Evolutionary conservation across 306 rosid species (phyloP).

Genomic region (Vigna mungo): DNA sequence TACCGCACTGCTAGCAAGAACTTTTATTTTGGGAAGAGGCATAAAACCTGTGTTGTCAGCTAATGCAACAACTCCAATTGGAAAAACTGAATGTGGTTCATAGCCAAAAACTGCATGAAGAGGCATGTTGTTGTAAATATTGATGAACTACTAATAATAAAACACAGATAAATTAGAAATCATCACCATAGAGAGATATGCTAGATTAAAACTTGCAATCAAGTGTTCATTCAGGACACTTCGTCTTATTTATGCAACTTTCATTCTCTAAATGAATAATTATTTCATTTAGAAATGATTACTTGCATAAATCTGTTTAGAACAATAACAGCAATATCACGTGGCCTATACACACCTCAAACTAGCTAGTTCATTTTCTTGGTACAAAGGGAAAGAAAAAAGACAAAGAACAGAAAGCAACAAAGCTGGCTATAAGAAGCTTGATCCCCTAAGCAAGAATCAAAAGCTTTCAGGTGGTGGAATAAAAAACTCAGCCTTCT

Average conservation of each 20-base stretch:
- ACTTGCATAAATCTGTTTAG: background rate
- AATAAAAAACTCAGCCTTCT: too few relatives aligned
- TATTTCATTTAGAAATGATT: conserved; percentile 1
- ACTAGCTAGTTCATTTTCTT: background rate
- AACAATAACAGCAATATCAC: background rate
- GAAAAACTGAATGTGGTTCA: conserved; percentile 96
- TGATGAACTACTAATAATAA: conserved; percentile 27
- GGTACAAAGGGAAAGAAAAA: too few relatives aligned
- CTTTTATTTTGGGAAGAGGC: conserved; percentile 89
- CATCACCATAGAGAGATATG: background rate
- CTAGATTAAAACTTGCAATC: background rate
- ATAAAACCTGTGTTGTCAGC: conserved; percentile 87
- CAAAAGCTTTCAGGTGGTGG: too few relatives aligned
- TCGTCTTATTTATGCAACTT: background rate
- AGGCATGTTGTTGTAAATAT: background rate
- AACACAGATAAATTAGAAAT: conserved; percentile 27
- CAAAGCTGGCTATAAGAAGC: too few relatives aligned
- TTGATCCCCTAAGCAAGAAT: too few relatives aligned
- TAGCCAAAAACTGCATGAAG: conserved; percentile 79
- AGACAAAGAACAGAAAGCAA: too few relatives aligned
- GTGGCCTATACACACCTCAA: background rate
- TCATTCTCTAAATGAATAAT: background rate
- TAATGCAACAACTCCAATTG: conserved; percentile 84
- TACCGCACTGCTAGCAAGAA: conserved; percentile 97
- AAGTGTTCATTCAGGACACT: conserved; percentile 3